A percentile compares a stretch with the other conserved stretches of the same genome.
Evolutionary conservation across 108 stramenopile genomes (phyloP).

Genomic region (Cyclotella kingstonii): DNA sequence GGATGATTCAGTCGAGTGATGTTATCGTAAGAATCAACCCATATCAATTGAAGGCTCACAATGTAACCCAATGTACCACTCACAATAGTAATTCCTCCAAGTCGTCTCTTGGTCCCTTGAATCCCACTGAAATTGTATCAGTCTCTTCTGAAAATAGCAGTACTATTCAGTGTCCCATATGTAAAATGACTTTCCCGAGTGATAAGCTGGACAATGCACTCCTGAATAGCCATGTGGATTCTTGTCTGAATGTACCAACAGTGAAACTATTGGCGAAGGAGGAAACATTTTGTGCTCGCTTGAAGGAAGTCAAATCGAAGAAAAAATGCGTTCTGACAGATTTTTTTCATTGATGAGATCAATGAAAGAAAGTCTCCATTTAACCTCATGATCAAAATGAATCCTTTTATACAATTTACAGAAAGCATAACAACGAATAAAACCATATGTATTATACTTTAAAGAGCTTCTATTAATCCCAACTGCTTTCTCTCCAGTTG

Average conservation of each 20-base stretch:
- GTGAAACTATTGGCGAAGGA: conserved; percentile 53
- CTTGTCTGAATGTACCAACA: conserved; percentile 56
- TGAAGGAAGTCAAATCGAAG: conserved; percentile 8
- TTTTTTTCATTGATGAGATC: conserved; percentile 35
- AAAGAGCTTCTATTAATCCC: conserved; percentile 45
- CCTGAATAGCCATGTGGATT: conserved; percentile 70
- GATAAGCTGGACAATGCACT: conserved; percentile 39
- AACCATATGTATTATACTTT: too few species aligned
- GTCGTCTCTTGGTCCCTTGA: background rate
- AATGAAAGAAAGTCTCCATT: too few species aligned
- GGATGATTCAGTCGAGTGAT: background rate
- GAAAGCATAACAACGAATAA: too few species aligned
- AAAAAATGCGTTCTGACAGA: conserved; percentile 48
- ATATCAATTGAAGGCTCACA: conserved; percentile 1
- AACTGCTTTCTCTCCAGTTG: conserved; percentile 69
- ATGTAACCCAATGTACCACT: background rate
- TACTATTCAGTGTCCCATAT: conserved; percentile 50
- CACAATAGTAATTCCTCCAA: background rate
- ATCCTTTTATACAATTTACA: too few species aligned
- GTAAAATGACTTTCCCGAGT: conserved; percentile 26
- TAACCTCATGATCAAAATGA: too few species aligned
- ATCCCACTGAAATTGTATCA: background rate
- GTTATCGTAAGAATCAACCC: conserved; percentile 1
- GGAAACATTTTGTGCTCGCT: conserved; percentile 33
- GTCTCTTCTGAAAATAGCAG: background rate